Base-by-base conservation (phyloP, 768 basidiomycete species). In the Hericium alpestre region DNA sequence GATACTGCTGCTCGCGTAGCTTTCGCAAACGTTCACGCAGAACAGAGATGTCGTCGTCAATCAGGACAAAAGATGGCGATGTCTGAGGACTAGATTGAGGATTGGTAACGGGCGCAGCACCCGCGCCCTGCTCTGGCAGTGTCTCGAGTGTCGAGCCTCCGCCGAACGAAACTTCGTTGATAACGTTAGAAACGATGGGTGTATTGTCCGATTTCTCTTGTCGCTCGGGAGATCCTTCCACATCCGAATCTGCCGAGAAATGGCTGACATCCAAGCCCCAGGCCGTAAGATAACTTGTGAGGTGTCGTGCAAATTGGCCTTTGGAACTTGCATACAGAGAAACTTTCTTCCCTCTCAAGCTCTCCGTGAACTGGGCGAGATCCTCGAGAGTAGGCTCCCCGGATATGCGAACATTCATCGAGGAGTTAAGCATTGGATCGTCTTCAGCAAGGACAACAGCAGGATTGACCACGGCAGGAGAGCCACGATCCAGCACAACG, bases 201-300 rank as follows among this genome's bases (percentile, higher is more conserved):
- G 22, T n/a, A 25, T 32, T 12, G 60, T 8, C 48, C 16, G 49
- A 15, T 3, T 20, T 37, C 62, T 20, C 54, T 58, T n/a, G 58
- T 23, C 52, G 59, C 56, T 65, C 69, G 4, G 62, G 66, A 54
- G 65, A 61, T 8, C 65, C 67, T 53, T 87, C 83, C 2, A 69
- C 69, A 20, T 78, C 79, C 11, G 76, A 75, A 53, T 84, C 83
- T 1, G 79, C 74, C 8, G 85, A 82, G 47, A 84, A 76, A 71
- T 93, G 92, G 53, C 81, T 84, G 46, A 97, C 85, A 64, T 95
- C 91, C 84, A 97, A 80, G 12, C 94, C 93, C 95, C 95, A 98
- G 5, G 88, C 81, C 20, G 89, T 90, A 57, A 99, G 77, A 70
- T 95, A 96, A 63, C 87, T 88, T 23, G 93, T 93, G 38, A 99